Percentiles rank a stretch among this genome's conserved stretches.
These are phyloP conservation scores for Voacanga thouarsii DNA, from an alignment of 257 asterid species.

Conservation along the genomic window DNA sequence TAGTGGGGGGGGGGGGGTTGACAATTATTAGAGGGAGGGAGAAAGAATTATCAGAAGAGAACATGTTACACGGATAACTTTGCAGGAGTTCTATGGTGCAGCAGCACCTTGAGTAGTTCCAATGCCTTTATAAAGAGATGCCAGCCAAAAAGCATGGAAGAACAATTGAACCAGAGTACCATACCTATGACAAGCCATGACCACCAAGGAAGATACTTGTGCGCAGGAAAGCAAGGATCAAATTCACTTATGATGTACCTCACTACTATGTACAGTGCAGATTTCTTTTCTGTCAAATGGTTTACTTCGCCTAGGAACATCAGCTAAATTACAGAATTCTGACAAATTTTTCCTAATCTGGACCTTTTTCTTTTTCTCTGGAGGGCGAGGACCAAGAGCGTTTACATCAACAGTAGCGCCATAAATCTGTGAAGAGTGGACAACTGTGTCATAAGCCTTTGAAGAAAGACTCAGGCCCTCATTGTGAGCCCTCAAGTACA, in stretches of 20 bases:
- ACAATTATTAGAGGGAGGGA: background rate
- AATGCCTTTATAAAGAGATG: background rate
- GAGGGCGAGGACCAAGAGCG: conserved; percentile 63
- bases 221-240: background rate
- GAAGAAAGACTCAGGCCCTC: conserved; percentile 70
- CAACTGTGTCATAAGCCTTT: conserved; percentile 71
- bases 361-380: conserved; percentile 49
- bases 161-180: background rate
- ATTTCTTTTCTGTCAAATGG: conserved; percentile 49
- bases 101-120: background rate
- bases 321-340: conserved; percentile 56
- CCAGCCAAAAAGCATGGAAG: background rate
- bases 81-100: background rate
- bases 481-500: conserved; percentile 53
- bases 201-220: background rate
- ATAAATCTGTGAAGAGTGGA: conserved; percentile 34
- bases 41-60: background rate
- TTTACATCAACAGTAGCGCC: conserved; percentile 55
- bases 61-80: background rate
- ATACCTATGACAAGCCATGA: background rate
- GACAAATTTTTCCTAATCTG: conserved; percentile 43
- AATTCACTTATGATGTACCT: conserved; percentile 21
- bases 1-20: too few species aligned
- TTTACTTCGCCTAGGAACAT: conserved; percentile 60
- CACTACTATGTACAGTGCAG: conserved; percentile 25